These are phyloP conservation scores for Sphagnum contortum DNA, from an alignment of 225 moss, liverwort and hornwort species.

Conservation along the genomic window DNA sequence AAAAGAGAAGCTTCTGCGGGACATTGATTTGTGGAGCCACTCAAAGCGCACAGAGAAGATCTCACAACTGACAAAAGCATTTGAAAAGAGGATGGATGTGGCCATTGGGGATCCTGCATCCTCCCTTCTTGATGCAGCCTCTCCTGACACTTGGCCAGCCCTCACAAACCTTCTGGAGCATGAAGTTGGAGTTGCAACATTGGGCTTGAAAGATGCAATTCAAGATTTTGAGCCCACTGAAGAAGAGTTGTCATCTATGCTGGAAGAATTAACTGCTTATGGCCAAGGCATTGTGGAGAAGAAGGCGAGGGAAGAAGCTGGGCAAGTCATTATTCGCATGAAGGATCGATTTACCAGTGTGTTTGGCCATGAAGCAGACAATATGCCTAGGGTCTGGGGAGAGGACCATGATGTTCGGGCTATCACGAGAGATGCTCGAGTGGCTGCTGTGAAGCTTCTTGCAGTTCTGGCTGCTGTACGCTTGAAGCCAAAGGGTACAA, in stretches of 20 bases:
- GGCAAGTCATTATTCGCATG: conserved; percentile 70
- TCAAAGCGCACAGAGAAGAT: conserved; percentile 52
- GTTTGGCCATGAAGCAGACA: conserved; percentile 85
- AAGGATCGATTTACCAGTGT: conserved; percentile 76
- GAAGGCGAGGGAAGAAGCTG: conserved; percentile 79
- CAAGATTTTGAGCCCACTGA: conserved; percentile 64
- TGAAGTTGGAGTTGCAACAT: conserved; percentile 40
- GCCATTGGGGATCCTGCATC: conserved; percentile 44
- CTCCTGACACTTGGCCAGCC: conserved; percentile 66
- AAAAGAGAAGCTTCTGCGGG: conserved; percentile 70
- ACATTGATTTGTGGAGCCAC: conserved; percentile 51
- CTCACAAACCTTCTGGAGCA: conserved; percentile 51
- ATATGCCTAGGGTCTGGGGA: conserved; percentile 86
- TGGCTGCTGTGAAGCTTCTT: conserved; percentile 57
- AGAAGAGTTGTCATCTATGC: conserved; percentile 29
- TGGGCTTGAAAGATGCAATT: conserved; percentile 36
- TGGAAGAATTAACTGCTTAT: conserved; percentile 22
- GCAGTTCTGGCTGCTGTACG: conserved; percentile 71
- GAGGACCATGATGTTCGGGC: conserved; percentile 84
- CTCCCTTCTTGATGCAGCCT: conserved; percentile 73
- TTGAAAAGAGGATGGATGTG: conserved; percentile 44
- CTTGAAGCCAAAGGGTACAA: conserved; percentile 32
- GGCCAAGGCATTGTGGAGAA: conserved; percentile 60
- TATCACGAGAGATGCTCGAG: conserved; percentile 76
- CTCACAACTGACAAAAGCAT: conserved; percentile 32